These are phyloP conservation scores for Penicillium corylophilum DNA, from an alignment of 2,329 filamentous ascomycete species.

Conservation along the genomic window DNA sequence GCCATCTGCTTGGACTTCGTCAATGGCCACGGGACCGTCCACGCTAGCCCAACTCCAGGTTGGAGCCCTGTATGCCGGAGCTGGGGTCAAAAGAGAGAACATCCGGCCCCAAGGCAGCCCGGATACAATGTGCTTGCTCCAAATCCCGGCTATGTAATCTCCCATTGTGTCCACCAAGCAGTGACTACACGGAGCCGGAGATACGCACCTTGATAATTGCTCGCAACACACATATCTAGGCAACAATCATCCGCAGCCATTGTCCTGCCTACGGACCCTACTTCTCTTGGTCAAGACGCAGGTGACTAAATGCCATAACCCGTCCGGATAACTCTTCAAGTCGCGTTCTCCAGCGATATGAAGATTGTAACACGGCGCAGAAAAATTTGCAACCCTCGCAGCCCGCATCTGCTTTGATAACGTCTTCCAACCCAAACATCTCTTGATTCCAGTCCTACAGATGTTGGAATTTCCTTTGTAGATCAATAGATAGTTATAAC, in stretches of 20 bases:
- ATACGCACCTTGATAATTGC: not conserved
- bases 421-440: no score
- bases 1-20: not conserved
- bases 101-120: not conserved
- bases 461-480: no score
- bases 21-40: not conserved
- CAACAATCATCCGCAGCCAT: conserved; percentile 1
- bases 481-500: no score
- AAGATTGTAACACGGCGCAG: not conserved
- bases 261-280: not conserved
- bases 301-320: not conserved
- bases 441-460: no score
- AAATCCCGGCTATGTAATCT: not conserved
- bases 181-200: not conserved
- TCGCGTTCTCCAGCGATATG: not conserved
- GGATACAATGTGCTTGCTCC: not conserved
- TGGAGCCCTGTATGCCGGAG: not conserved
- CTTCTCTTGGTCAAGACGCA: not conserved
- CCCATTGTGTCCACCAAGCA: not conserved
- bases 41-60: not conserved
- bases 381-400: not conserved
- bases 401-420: not conserved
- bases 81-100: not conserved
- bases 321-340: not conserved
- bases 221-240: conserved; percentile 1